phyloP scores from a whole-genome alignment of 305 asterid species.

The Solanum chacoense region DNA sequence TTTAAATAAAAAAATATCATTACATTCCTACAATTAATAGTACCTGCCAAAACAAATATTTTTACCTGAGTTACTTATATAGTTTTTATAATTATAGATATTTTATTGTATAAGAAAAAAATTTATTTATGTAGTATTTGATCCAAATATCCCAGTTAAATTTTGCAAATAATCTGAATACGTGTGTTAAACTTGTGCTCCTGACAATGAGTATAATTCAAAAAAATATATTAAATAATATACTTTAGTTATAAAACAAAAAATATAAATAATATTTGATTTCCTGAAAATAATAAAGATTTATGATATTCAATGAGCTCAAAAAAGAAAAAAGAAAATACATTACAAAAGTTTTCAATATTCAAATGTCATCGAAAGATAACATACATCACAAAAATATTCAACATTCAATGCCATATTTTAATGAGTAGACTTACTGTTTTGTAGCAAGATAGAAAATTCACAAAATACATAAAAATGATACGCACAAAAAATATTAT shows the following conservation, averaged over 20 bases:
- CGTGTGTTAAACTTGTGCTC: background rate
- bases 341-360: background rate
- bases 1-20: background rate
- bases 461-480: background rate
- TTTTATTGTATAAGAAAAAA: background rate
- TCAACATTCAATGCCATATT: background rate
- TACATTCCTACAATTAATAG: background rate
- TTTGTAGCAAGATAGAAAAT: background rate
- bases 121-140: background rate
- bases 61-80: background rate
- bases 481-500: background rate
- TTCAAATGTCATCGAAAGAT: background rate
- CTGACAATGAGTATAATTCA: background rate
- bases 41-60: background rate
- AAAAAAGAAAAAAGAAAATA: background rate
- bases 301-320: background rate
- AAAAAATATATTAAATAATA: background rate
- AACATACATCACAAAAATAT: background rate
- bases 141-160: background rate
- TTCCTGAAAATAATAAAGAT: background rate
- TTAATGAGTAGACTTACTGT: background rate
- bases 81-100: background rate
- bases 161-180: background rate
- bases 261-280: background rate
- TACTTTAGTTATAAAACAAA: background rate